A percentile compares a stretch with the other conserved stretches of the same genome.
Evolutionary conservation across 2,329 filamentous ascomycete species (phyloP).

Genomic region (Ophiocordyceps unilateralis): DNA sequence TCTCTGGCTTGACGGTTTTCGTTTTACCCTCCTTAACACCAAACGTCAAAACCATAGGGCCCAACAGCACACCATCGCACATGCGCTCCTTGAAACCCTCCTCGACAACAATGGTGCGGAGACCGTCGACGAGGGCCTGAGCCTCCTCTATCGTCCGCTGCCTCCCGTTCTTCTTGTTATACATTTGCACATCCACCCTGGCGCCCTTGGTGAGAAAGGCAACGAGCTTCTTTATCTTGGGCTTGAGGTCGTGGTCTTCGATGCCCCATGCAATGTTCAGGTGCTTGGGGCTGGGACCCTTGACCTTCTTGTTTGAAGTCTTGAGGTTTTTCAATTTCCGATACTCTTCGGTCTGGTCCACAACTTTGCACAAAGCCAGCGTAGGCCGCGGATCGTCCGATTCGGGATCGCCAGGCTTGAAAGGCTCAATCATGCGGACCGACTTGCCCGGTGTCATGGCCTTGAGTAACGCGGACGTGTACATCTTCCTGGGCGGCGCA

Average conservation of each 20-base stretch:
- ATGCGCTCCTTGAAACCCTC: conserved; percentile 14
- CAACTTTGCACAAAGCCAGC: conserved; percentile 52
- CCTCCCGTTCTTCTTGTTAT: conserved; percentile 44
- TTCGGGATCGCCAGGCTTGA: conserved; percentile 13
- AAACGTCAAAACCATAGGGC: not conserved
- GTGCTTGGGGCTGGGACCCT: conserved; percentile 42
- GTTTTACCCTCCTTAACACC: not conserved
- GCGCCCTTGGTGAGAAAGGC: conserved; percentile 58
- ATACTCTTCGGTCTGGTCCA: conserved; percentile 37
- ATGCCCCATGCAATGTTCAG: conserved; percentile 90
- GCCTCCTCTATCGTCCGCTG: conserved; percentile 45
- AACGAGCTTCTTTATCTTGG: conserved; percentile 48
- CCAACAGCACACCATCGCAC: not conserved
- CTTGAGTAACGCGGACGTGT: conserved; percentile 22
- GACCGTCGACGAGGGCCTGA: conserved; percentile 30
- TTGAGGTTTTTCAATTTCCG: conserved; percentile 23
- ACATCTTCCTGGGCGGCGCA: conserved; percentile 21
- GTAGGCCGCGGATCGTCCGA: conserved; percentile 3
- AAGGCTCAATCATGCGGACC: conserved; percentile 24
- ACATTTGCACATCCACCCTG: conserved; percentile 57
- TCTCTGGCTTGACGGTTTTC: no score
- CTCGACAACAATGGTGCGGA: conserved; percentile 17
- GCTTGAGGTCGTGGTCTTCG: conserved; percentile 53
- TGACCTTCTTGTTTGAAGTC: conserved; percentile 21
- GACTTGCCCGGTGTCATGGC: conserved; percentile 17